A percentile compares a stretch with the other conserved stretches of the same genome.
These are phyloP conservation scores for Rhizopus sp. DNA, from an alignment of 371 early-diverging fungal genomes.

Conservation along the genomic window DNA sequence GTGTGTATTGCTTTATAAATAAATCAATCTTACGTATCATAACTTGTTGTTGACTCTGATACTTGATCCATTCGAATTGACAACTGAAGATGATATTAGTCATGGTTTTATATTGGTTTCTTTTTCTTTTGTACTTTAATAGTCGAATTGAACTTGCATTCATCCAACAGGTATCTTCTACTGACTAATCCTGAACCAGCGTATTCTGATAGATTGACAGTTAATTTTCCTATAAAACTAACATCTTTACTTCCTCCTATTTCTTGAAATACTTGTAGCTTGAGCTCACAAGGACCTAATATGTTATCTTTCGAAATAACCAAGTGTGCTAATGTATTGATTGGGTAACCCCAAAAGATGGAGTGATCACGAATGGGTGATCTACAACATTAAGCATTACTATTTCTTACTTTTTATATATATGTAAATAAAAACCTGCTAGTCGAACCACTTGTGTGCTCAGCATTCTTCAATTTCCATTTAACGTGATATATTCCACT, in stretches of 20 bases:
- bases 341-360: slow-evolving; percentile 52
- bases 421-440: slow-evolving; percentile 13
- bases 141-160: slow-evolving; percentile 53
- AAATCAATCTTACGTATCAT: slow-evolving; percentile 29
- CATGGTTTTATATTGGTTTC: background rate
- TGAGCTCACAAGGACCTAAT: slow-evolving; percentile 60
- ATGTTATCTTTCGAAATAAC: slow-evolving; percentile 58
- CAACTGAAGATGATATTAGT: slow-evolving; percentile 21
- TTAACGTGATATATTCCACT: slow-evolving; percentile 38
- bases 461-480: slow-evolving; percentile 32
- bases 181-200: slow-evolving; percentile 33
- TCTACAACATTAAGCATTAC: slow-evolving; percentile 20
- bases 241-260: slow-evolving; percentile 56
- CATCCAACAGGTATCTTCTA: slow-evolving; percentile 43
- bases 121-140: slow-evolving; percentile 33
- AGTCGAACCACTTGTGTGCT: slow-evolving; percentile 30
- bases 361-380: slow-evolving; percentile 58
- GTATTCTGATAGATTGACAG: slow-evolving; percentile 50
- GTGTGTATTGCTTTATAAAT: background rate
- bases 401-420: background rate
- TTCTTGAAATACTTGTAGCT: slow-evolving; percentile 61
- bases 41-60: slow-evolving; percentile 25
- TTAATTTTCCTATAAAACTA: slow-evolving; percentile 51
- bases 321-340: slow-evolving; percentile 41
- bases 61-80: slow-evolving; percentile 38